phyloP scores from a whole-genome alignment of 31 red algal genomes.

The Bonnemaisonia californica region DNA sequence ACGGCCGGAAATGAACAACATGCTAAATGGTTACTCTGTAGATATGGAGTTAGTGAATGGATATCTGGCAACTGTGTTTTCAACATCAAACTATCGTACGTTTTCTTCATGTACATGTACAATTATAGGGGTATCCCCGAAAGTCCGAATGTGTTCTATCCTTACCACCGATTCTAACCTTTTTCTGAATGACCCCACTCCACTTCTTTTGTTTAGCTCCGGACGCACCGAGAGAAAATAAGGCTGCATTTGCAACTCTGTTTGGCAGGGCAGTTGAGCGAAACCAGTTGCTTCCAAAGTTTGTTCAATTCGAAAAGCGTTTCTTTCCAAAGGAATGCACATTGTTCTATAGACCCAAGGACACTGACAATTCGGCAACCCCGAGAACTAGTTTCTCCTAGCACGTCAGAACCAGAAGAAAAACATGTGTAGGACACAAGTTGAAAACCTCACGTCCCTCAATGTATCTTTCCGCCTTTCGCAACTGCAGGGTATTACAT shows the following conservation, averaged over 20 bases:
- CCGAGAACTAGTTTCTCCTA: slow-evolving; percentile 51
- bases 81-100: slow-evolving; percentile 73
- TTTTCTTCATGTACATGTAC: slow-evolving; percentile 9
- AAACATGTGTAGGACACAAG: too few species aligned
- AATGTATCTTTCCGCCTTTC: too few species aligned
- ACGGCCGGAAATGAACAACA: slow-evolving; percentile 66
- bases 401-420: too few species aligned
- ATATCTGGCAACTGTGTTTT: slow-evolving; percentile 81
- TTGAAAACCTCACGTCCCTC: too few species aligned
- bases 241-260: slow-evolving; percentile 64
- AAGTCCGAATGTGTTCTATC: too few species aligned
- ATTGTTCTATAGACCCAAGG: slow-evolving; percentile 37
- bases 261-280: slow-evolving; percentile 40
- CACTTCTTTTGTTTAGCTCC: slow-evolving; percentile 19
- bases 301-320: slow-evolving; percentile 42
- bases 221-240: slow-evolving; percentile 41
- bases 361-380: slow-evolving; percentile 38
- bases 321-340: slow-evolving; percentile 8
- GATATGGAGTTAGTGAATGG: slow-evolving; percentile 67
- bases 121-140: too few species aligned
- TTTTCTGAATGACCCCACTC: background rate
- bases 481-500: too few species aligned
- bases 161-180: background rate
- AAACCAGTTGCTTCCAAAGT: slow-evolving; percentile 36
- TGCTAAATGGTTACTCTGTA: slow-evolving; percentile 67